Conservation (phyloP, 495 filamentous ascomycete species). For the Podospora fimiseda region DNA sequence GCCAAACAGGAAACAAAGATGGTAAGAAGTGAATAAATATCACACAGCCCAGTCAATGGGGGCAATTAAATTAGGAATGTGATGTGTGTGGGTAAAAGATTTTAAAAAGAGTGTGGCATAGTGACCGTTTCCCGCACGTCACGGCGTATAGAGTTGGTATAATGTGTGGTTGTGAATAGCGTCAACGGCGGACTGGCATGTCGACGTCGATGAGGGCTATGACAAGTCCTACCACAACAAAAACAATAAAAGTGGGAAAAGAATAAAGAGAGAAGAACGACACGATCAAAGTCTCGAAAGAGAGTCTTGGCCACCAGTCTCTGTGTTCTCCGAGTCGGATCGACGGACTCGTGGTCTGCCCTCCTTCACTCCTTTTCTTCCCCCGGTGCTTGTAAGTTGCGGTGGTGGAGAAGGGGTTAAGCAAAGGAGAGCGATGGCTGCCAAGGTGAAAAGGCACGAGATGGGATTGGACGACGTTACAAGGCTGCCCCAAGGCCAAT, state of each 20-base stretch:
- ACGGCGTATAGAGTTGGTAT: constrained; percentile 15
- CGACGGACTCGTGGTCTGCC: neutral
- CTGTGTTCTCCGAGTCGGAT: neutral
- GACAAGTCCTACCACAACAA: constrained; percentile 18
- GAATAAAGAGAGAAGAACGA: constrained; percentile 4
- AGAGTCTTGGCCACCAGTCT: neutral
- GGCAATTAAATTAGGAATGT: constrained; percentile 32
- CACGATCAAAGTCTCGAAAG: constrained; percentile 7
- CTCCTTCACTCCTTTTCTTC: neutral
- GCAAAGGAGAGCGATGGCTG: neutral
- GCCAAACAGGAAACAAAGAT: constrained; percentile 12
- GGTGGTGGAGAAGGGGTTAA: constrained; percentile 7
- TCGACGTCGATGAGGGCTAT: constrained; percentile 20
- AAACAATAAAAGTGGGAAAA: constrained; percentile 18
- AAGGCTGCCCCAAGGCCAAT: constrained; percentile 27
- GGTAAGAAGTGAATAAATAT: constrained; percentile 29
- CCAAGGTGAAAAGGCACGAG: constrained; percentile 7
- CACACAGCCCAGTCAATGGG: constrained; percentile 49
- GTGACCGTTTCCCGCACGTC: constrained; percentile 18
- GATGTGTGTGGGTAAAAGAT: too few relatives aligned
- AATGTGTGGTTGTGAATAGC: constrained; percentile 23
- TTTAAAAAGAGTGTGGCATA: constrained; percentile 28
- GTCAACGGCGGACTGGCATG: constrained; percentile 17
- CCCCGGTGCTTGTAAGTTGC: neutral
- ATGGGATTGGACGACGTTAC: constrained; percentile 22